A percentile compares a stretch with the other conserved stretches of the same genome.
phyloP scores from a whole-genome alignment of 2,329 filamentous ascomycete species.

The Phialophora verrucosa region DNA sequence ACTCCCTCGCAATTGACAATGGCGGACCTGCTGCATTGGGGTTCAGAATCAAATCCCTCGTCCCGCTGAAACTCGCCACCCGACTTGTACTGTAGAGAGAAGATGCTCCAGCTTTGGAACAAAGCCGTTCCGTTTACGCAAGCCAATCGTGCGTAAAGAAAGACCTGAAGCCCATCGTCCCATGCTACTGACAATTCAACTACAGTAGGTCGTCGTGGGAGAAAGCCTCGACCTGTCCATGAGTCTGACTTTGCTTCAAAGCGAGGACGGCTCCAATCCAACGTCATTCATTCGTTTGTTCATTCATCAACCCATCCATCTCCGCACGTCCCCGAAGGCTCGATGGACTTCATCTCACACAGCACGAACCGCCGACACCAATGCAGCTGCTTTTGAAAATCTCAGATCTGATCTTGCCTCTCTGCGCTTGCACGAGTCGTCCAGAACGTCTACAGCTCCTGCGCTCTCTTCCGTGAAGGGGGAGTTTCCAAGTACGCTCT shows the following conservation, averaged over 20 bases:
- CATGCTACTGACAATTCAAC: too few species aligned
- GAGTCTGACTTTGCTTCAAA: too few species aligned
- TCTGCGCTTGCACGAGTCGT: background rate
- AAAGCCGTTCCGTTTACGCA: background rate
- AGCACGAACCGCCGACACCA: background rate
- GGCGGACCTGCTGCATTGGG: background rate
- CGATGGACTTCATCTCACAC: background rate
- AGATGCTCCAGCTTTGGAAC: background rate
- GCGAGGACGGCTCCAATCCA: background rate
- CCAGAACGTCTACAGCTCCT: background rate
- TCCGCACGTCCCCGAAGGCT: background rate
- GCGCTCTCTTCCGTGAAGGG: background rate
- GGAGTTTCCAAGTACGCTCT: background rate
- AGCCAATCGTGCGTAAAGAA: background rate
- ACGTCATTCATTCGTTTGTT: background rate
- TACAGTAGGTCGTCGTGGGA: too few species aligned
- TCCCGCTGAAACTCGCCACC: background rate
- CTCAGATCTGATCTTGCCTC: background rate
- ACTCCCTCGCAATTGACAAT: background rate
- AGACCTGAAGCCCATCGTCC: too few species aligned
- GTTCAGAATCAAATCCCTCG: background rate
- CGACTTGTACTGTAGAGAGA: background rate
- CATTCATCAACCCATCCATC: background rate
- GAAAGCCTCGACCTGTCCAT: too few species aligned
- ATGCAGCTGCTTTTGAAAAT: background rate